Evolutionary conservation across 805 yeast species (phyloP), one percentile per base, ranked within the genome.

Genomic region (Candida caryicola): DNA sequence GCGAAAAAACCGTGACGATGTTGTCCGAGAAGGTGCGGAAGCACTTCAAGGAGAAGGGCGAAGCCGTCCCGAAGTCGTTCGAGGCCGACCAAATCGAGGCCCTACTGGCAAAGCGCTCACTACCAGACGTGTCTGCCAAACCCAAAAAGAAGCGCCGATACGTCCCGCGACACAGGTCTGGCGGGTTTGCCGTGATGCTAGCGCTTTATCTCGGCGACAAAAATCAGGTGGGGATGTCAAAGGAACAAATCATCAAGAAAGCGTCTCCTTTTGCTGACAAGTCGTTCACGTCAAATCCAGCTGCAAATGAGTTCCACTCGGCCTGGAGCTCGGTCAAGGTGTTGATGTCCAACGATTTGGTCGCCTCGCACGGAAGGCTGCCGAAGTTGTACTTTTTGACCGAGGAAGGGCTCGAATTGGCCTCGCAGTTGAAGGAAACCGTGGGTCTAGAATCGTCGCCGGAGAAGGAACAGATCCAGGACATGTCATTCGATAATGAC

Each of bases 121-220:
- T 33, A 5, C 10, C 32, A 17, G 37, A 33, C 3, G 29, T 27
- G n/a, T 13, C 26, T n/a, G 13, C 34, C 14, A 29, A 38, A 21
- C 35, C 36, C n/a, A 26, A 27, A 29, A 51, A 44, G 17, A 54
- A 52, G 31, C 67, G 60, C 26, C 40, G 32, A 12, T 88, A 85
- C 56, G 71, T 88, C 0, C 97, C 97, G 0, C 71, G 69, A 33
- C 77, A 79, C 43, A 63, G 90, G 25, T 79, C 93, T 0, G 96
- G 96, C 1, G 95, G 85, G 0, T 90, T 85, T 63, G 95, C 93
- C 0, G 83, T 89, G 6, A 50, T 89, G 14, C 44, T 87, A 14
- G 81, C 81, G 0, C 60, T 89, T 3, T 62, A 69, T 34, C 66
- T 76, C 31, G 57, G 54, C 18, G 88, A 81, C 50, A 56, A 61